Percentiles rank a stretch among this genome's conserved stretches.
Conservation (phyloP, 306 rosid species). For the Citrullus amarus region DNA sequence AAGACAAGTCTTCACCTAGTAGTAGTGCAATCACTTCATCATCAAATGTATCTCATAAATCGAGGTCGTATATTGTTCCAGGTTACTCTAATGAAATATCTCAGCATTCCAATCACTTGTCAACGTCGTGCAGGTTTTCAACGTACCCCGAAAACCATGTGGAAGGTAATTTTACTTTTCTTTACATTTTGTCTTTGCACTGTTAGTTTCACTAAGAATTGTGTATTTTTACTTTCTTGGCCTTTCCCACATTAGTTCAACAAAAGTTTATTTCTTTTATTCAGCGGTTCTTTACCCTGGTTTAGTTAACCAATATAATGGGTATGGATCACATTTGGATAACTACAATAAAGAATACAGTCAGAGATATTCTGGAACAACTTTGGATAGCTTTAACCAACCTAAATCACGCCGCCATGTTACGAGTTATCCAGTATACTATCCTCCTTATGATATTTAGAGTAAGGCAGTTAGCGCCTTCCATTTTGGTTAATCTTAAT, state of each 20-base stretch:
- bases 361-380: slow-evolving; percentile 50
- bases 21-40: slow-evolving; percentile 28
- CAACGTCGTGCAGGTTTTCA: slow-evolving; percentile 34
- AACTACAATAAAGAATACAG: slow-evolving; percentile 53
- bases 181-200: neutral
- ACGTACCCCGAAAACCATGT: slow-evolving; percentile 30
- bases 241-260: neutral
- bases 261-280: slow-evolving; percentile 12
- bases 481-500: slow-evolving; percentile 14
- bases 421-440: slow-evolving; percentile 33
- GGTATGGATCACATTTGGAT: slow-evolving; percentile 37
- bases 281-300: slow-evolving; percentile 40
- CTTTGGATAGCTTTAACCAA: slow-evolving; percentile 51
- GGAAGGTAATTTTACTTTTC: slow-evolving; percentile 36
- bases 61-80: slow-evolving; percentile 31
- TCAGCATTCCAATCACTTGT: slow-evolving; percentile 21
- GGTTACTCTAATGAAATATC: slow-evolving; percentile 29
- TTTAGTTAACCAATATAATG: slow-evolving; percentile 46
- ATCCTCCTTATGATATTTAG: slow-evolving; percentile 28
- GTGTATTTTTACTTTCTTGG: neutral
- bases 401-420: slow-evolving; percentile 54
- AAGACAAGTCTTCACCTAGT: slow-evolving; percentile 50
- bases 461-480: slow-evolving; percentile 13
- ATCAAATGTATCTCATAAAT: slow-evolving; percentile 36
- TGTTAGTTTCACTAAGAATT: neutral